Percentiles rank a stretch among this genome's conserved stretches.
Conservation (phyloP, 345 rosid genomes). For the Arabis hirsuta region DNA sequence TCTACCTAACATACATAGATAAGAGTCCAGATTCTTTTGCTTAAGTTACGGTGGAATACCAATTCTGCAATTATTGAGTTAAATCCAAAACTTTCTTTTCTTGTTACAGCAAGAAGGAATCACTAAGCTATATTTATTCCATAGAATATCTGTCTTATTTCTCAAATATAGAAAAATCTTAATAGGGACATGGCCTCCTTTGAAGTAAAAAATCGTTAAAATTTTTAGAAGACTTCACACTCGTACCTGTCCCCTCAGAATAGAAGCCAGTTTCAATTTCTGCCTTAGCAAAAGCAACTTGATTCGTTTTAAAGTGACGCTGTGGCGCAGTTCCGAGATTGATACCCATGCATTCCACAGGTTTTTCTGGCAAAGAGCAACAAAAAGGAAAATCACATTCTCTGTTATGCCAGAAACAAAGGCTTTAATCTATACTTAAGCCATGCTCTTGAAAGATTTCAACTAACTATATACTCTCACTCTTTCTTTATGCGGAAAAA, state of each 20-base stretch:
- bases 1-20: conserved; percentile 30
- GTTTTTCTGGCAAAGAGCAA: conserved; percentile 61
- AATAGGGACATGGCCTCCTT: background rate
- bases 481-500: no score
- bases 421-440: background rate
- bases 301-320: conserved; percentile 68
- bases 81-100: conserved; percentile 22
- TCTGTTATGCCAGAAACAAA: conserved; percentile 5
- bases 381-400: conserved; percentile 14
- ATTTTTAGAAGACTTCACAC: conserved; percentile 23
- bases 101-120: conserved; percentile 4
- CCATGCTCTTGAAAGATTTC: conserved; percentile 32
- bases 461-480: background rate
- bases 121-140: conserved; percentile 31
- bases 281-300: conserved; percentile 79
- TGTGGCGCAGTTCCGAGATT: conserved; percentile 76
- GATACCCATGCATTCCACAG: conserved; percentile 67
- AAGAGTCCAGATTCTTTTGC: conserved; percentile 12
- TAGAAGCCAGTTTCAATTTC: conserved; percentile 68
- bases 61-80: conserved; percentile 17
- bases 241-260: conserved; percentile 83
- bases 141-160: conserved; percentile 10
- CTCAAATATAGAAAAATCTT: conserved; percentile 10
- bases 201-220: conserved; percentile 26
- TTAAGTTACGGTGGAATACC: background rate